Evolutionary conservation across 371 early-diverging fungal genomes (phyloP).

Genomic region (Apophysomyces elegans): DNA sequence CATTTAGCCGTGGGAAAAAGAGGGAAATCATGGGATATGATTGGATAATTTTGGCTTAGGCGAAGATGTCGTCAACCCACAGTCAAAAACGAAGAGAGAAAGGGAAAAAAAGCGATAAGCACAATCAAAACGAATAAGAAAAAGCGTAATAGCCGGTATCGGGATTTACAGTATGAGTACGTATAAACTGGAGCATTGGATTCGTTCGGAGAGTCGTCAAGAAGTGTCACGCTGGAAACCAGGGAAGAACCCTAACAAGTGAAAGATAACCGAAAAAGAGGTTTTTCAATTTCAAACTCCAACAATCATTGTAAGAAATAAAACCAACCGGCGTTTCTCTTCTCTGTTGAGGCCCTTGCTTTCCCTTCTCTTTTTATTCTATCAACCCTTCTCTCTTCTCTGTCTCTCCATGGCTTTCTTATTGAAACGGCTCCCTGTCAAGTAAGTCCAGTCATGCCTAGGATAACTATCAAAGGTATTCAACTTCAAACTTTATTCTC

Average conservation of each 20-base stretch:
- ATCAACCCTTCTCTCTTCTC: neutral
- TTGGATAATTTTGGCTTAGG: neutral
- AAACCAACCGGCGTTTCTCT: neutral
- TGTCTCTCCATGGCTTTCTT: neutral
- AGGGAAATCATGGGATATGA: conserved; percentile 4
- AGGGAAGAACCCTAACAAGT: neutral
- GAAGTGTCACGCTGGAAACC: neutral
- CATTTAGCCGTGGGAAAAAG: conserved; percentile 7
- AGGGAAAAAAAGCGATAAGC: too few species aligned
- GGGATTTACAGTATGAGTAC: too few species aligned
- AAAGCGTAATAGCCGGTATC: too few species aligned
- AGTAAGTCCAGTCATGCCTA: neutral
- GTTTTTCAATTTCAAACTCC: neutral
- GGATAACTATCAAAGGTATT: too few species aligned
- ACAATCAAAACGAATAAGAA: too few species aligned
- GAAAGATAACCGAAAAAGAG: neutral
- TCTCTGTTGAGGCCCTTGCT: neutral
- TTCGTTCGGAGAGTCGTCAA: neutral
- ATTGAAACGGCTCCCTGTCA: neutral
- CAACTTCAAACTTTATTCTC: too few species aligned
- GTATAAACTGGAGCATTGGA: too few species aligned
- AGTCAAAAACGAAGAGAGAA: too few species aligned
- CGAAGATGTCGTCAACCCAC: too few species aligned
- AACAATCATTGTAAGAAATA: neutral
- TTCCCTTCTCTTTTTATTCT: neutral